These are phyloP conservation scores for Vitis amurensis DNA, from an alignment of 164 flowering plant genomes.

Conservation along the genomic window DNA sequence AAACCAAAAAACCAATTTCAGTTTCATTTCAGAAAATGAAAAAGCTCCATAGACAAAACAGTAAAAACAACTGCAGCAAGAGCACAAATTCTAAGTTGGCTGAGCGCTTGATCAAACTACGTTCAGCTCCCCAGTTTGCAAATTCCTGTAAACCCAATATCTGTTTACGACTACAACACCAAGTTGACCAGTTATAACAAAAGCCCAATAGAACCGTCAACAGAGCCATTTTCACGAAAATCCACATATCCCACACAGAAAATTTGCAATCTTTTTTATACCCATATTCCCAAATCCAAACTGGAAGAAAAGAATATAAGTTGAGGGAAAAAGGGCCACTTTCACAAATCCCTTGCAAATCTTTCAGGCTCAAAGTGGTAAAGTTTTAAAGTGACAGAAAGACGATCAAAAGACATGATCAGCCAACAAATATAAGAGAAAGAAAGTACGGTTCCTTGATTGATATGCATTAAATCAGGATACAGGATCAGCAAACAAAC, in stretches of 20 bases:
- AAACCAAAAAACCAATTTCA: background rate
- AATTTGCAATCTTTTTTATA: background rate
- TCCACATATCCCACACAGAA: background rate
- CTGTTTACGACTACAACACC: background rate
- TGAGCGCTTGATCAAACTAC: too few relatives aligned
- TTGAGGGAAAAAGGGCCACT: background rate
- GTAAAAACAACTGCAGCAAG: background rate
- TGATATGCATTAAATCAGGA: too few relatives aligned
- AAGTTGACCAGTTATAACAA: background rate
- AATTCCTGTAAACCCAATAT: background rate
- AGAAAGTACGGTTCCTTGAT: too few relatives aligned
- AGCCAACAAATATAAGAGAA: too few relatives aligned
- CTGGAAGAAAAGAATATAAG: background rate
- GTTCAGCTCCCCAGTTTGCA: too few relatives aligned
- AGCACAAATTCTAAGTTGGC: too few relatives aligned
- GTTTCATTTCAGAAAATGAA: too few relatives aligned
- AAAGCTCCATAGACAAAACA: background rate
- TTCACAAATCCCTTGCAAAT: background rate
- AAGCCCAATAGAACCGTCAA: background rate
- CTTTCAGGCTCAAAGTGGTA: too few relatives aligned
- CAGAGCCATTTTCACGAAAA: background rate
- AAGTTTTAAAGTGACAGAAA: too few relatives aligned
- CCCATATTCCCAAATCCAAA: background rate
- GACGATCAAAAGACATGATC: too few relatives aligned
- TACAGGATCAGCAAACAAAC: background rate